Conservation (phyloP, 2,329 filamentous ascomycete species). For the Cylindrodendrum hubeiense region DNA sequence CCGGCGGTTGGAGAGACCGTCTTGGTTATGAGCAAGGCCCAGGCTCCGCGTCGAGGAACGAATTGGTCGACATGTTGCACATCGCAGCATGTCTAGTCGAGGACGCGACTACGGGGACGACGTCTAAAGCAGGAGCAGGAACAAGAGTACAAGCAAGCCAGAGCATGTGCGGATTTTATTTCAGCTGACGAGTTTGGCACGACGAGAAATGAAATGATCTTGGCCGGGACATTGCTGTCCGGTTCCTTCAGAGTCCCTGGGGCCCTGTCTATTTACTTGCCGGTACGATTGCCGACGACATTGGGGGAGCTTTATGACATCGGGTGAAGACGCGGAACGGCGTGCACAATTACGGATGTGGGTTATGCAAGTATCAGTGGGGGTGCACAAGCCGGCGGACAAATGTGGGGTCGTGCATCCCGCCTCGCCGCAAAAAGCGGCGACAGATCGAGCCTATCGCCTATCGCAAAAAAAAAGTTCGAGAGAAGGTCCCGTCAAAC, state of each 20-base stretch:
- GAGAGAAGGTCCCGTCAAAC: conserved; percentile 10
- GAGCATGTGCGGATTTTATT: conserved; percentile 6
- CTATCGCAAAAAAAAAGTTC: conserved; percentile 45
- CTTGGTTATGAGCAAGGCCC: conserved; percentile 11
- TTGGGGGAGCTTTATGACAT: conserved; percentile 3
- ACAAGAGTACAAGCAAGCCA: conserved; percentile 1
- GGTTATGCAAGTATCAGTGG: background rate
- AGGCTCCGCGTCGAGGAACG: conserved; percentile 19
- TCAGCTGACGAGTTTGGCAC: conserved; percentile 9
- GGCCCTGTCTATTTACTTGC: conserved; percentile 13
- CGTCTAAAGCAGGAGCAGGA: background rate
- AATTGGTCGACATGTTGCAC: conserved; percentile 26
- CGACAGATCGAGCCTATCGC: conserved; percentile 12
- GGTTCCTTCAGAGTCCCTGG: conserved; percentile 14
- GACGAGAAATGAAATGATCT: conserved; percentile 1
- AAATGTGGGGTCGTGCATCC: conserved; percentile 4
- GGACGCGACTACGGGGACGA: conserved; percentile 10
- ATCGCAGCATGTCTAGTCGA: conserved; percentile 25
- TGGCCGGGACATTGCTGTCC: conserved; percentile 20
- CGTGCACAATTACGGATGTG: background rate
- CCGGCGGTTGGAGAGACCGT: background rate
- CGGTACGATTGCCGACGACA: conserved; percentile 20
- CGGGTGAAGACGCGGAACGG: background rate
- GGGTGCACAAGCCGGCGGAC: background rate
- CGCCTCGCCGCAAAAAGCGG: conserved; percentile 11